These are phyloP conservation scores for Bertia moriformis DNA, from an alignment of 2,329 filamentous ascomycete genomes.

Conservation along the genomic window DNA sequence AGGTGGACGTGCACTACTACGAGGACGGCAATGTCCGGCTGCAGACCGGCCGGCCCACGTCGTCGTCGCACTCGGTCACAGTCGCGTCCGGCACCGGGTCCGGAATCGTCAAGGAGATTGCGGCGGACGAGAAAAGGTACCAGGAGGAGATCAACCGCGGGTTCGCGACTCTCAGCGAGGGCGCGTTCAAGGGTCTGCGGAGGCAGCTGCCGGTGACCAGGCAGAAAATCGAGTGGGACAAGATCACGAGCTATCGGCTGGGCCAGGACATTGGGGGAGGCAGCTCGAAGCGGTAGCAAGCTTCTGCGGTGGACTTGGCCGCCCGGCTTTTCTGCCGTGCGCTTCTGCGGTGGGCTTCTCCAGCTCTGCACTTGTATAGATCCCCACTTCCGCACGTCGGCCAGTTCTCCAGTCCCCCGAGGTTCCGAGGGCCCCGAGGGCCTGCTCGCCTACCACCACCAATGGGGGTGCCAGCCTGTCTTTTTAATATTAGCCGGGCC, in stretches of 20 bases:
- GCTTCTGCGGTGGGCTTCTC: too few relatives aligned
- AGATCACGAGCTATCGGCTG: slow-evolving; percentile 81
- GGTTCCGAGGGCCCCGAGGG: too few relatives aligned
- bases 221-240: slow-evolving; percentile 99
- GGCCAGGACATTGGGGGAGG: slow-evolving; percentile 67
- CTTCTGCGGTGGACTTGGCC: too few relatives aligned
- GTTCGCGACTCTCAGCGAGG: slow-evolving; percentile 78
- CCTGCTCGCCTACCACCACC: too few relatives aligned
- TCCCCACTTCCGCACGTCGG: too few relatives aligned
- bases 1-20: slow-evolving; percentile 97
- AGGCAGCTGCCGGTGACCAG: slow-evolving; percentile 89
- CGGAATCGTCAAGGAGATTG: slow-evolving; percentile 66
- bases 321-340: too few relatives aligned
- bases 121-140: slow-evolving; percentile 72
- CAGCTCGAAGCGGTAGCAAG: slow-evolving; percentile 35
- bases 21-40: slow-evolving; percentile 96
- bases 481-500: too few relatives aligned
- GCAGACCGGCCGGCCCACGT: slow-evolving; percentile 64
- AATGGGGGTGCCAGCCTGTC: too few relatives aligned
- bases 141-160: slow-evolving; percentile 91
- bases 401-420: too few relatives aligned
- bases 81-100: slow-evolving; percentile 48
- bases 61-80: slow-evolving; percentile 32
- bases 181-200: slow-evolving; percentile 83
- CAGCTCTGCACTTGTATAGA: too few relatives aligned